Conservation (phyloP, 305 asterid genomes). For the Solanum hybrid region DNA sequence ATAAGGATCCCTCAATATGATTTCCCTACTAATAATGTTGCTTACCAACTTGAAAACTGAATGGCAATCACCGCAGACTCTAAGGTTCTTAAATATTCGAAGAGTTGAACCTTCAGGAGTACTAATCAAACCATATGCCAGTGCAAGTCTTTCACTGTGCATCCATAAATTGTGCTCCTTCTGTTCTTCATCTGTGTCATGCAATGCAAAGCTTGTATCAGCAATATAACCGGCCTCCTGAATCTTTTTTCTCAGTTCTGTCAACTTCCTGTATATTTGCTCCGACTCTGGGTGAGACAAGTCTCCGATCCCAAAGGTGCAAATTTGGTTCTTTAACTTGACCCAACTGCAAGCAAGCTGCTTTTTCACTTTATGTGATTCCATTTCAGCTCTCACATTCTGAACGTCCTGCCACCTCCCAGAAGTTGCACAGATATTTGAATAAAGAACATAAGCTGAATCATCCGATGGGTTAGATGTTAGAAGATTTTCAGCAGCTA, state of each 20-base stretch:
- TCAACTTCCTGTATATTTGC: constrained; percentile 33
- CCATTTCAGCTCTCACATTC: constrained; percentile 63
- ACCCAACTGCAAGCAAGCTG: constrained; percentile 85
- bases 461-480: constrained; percentile 65
- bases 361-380: constrained; percentile 51
- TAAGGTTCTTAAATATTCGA: constrained; percentile 72
- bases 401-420: constrained; percentile 70
- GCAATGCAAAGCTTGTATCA: constrained; percentile 65
- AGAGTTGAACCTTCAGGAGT: constrained; percentile 48
- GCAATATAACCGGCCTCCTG: constrained; percentile 65
- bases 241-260: constrained; percentile 48
- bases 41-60: constrained; percentile 67
- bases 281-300: constrained; percentile 37
- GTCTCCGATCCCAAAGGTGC: constrained; percentile 57
- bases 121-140: constrained; percentile 56
- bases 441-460: constrained; percentile 81
- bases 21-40: constrained; percentile 42
- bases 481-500: constrained; percentile 52
- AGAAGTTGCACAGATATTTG: constrained; percentile 64
- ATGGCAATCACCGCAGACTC: constrained; percentile 86
- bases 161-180: constrained; percentile 69
- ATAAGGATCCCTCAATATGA: constrained; percentile 68
- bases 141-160: constrained; percentile 85
- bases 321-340: constrained; percentile 43
- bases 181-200: constrained; percentile 81